Evolutionary conservation across 116 monocot species (phyloP).

Genomic region (Phalaenopsis hybrid): DNA sequence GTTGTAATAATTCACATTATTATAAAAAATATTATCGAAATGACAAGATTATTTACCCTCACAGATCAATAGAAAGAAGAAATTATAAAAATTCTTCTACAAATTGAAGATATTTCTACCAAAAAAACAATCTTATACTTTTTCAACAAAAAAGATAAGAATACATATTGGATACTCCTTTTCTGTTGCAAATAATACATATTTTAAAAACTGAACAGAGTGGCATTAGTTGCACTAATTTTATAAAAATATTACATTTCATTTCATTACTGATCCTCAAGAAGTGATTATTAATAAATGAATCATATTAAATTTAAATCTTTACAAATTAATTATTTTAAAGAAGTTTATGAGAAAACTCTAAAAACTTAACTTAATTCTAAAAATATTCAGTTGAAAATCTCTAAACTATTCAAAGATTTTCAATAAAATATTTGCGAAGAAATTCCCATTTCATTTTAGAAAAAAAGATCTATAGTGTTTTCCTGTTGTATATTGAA

Average conservation of each 20-base stretch:
- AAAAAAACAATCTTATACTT: too few relatives aligned
- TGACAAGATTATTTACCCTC: too few relatives aligned
- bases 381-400: background rate
- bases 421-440: background rate
- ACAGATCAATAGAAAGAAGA: too few relatives aligned
- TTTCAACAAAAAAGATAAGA: too few relatives aligned
- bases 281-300: background rate
- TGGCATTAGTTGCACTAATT: background rate
- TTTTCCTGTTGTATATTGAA: background rate
- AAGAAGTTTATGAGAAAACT: background rate
- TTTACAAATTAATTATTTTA: background rate
- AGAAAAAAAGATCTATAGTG: background rate
- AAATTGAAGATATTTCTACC: too few relatives aligned
- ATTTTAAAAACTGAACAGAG: background rate
- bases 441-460: background rate
- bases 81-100: too few relatives aligned
- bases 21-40: too few relatives aligned
- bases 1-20: too few relatives aligned
- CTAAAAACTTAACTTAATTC: background rate
- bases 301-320: background rate
- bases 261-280: background rate
- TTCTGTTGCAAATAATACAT: background rate
- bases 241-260: background rate
- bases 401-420: background rate
- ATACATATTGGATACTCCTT: background rate